These are phyloP conservation scores for Trifolium subterraneum DNA, from an alignment of 306 rosid species.

Conservation along the genomic window DNA sequence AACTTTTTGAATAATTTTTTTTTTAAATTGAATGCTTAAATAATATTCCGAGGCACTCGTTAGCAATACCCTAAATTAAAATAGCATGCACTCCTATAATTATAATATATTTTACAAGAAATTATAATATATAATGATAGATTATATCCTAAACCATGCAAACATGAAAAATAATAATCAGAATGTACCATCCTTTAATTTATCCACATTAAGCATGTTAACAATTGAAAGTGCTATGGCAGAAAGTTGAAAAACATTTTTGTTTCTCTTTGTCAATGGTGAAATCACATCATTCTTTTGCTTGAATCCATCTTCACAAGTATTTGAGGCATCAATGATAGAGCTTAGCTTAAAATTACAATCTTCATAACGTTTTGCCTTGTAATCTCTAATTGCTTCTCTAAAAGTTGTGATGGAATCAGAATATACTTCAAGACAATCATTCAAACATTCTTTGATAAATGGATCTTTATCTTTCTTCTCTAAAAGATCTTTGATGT, in stretches of 20 bases:
- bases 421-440: slow-evolving; percentile 63
- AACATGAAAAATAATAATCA: slow-evolving; percentile 20
- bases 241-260: slow-evolving; percentile 59
- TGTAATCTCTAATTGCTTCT: slow-evolving; percentile 53
- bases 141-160: neutral
- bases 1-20: no score
- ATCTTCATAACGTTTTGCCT: slow-evolving; percentile 49
- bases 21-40: no score
- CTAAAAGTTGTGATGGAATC: slow-evolving; percentile 50
- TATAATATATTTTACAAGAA: no score
- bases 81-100: no score
- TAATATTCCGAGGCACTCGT: no score
- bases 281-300: slow-evolving; percentile 47
- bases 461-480: slow-evolving; percentile 37
- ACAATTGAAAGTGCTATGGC: slow-evolving; percentile 70
- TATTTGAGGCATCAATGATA: slow-evolving; percentile 57
- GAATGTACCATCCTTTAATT: neutral
- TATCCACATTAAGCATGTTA: slow-evolving; percentile 43
- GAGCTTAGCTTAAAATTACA: slow-evolving; percentile 59
- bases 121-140: neutral
- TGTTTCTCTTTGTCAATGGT: slow-evolving; percentile 64
- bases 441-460: slow-evolving; percentile 52
- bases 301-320: slow-evolving; percentile 82
- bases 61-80: no score
- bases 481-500: slow-evolving; percentile 54